These are phyloP conservation scores for Aspergillus affinis DNA, from an alignment of 495 filamentous ascomycete species.

Conservation along the genomic window DNA sequence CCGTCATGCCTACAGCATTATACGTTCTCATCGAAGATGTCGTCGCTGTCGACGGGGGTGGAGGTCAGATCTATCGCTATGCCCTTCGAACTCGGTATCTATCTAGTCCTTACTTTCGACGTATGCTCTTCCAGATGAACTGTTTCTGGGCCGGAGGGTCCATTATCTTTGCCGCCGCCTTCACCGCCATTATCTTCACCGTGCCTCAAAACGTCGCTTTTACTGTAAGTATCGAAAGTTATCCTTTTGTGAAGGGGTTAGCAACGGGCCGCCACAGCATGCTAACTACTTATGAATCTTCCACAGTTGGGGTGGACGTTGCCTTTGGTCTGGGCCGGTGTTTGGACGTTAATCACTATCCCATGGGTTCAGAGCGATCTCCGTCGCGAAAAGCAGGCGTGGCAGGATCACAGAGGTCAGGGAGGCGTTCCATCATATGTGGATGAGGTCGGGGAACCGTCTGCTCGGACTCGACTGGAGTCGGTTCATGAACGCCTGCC, in stretches of 20 bases:
- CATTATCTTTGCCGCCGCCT: constrained; percentile 53
- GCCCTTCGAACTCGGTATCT: constrained; percentile 66
- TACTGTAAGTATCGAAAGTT: constrained; percentile 51
- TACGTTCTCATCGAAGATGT: constrained; percentile 81
- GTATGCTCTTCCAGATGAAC: constrained; percentile 70
- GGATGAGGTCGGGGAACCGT: constrained; percentile 41
- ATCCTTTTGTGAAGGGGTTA: neutral
- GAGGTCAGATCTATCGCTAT: constrained; percentile 65
- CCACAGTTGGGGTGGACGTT: constrained; percentile 60
- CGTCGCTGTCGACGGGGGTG: constrained; percentile 73
- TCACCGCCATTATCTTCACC: constrained; percentile 63
- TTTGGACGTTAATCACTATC: constrained; percentile 69
- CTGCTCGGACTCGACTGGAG: constrained; percentile 41
- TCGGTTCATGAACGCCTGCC: constrained; percentile 38
- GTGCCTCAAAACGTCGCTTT: constrained; percentile 64
- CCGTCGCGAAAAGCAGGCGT: constrained; percentile 60
- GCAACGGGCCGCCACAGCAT: neutral
- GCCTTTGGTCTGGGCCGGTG: constrained; percentile 65
- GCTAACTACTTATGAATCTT: constrained; percentile 15
- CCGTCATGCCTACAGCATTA: constrained; percentile 64
- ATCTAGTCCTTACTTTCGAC: constrained; percentile 66
- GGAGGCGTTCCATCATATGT: constrained; percentile 36
- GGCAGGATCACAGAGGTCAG: constrained; percentile 46
- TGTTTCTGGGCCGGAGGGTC: constrained; percentile 72
- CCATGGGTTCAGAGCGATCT: constrained; percentile 65